Percentiles rank a stretch among this genome's conserved stretches.
Conservation (phyloP, 2,329 filamentous ascomycete species). For the Cladosporium sp. region DNA sequence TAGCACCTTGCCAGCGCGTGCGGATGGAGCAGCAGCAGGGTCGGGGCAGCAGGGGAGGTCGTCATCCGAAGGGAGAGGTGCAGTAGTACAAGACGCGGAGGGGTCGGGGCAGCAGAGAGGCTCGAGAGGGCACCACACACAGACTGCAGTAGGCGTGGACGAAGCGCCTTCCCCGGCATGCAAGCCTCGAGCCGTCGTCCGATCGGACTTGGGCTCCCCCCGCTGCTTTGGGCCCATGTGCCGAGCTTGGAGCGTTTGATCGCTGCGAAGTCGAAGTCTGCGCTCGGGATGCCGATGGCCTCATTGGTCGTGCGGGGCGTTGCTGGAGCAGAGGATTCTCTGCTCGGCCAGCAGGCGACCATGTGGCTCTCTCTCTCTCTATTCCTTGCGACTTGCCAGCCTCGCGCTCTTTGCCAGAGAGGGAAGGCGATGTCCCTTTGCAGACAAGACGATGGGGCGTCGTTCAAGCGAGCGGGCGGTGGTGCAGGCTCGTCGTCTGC, state of each 20-base stretch:
- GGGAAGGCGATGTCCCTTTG: slow-evolving; percentile 4
- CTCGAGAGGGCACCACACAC: too few relatives aligned
- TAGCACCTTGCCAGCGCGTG: slow-evolving; percentile 5
- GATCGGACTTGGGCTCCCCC: slow-evolving; percentile 7
- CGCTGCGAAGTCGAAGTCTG: neutral
- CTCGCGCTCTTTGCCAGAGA: neutral
- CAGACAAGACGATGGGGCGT: neutral
- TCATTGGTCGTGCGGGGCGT: neutral
- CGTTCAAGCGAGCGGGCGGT: slow-evolving; percentile 1
- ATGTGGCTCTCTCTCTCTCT: too few relatives aligned
- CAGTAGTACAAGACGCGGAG: slow-evolving; percentile 14
- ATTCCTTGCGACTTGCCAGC: neutral
- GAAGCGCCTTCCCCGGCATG: slow-evolving; percentile 13
- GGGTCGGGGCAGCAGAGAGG: neutral
- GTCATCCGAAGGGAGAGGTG: slow-evolving; percentile 16
- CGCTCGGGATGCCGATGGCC: slow-evolving; percentile 7
- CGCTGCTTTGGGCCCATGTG: neutral
- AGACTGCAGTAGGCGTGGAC: neutral
- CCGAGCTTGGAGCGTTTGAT: neutral
- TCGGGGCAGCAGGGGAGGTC: slow-evolving; percentile 1
- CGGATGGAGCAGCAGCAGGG: slow-evolving; percentile 11
- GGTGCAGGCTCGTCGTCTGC: neutral
- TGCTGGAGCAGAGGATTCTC: neutral
- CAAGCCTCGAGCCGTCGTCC: slow-evolving; percentile 3
- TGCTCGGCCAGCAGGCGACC: neutral